A percentile compares a stretch with the other conserved stretches of the same genome.
Conservation (phyloP, 2,329 filamentous ascomycete genomes). For the Aspergillaceae sp. region DNA sequence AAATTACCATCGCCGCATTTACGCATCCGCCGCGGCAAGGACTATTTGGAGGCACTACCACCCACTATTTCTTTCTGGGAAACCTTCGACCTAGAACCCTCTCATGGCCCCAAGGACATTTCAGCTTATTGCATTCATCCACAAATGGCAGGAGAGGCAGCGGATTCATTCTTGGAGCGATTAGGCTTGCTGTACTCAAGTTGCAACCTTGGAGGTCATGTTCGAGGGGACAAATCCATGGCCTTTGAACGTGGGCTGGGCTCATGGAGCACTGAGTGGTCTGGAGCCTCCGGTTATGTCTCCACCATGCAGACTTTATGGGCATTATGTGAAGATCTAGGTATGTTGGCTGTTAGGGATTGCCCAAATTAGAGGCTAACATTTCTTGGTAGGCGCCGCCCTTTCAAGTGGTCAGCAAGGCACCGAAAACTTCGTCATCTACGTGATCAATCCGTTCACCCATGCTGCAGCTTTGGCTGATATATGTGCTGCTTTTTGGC, state of each 20-base stretch:
- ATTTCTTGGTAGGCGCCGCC: constrained; percentile 20
- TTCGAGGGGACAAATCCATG: constrained; percentile 33
- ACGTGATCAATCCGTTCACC: constrained; percentile 50
- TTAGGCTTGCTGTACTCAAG: constrained; percentile 48
- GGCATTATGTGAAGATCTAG: constrained; percentile 27
- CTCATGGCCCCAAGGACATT: constrained; percentile 49
- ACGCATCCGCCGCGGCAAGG: constrained; percentile 45
- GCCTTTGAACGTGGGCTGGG: constrained; percentile 31
- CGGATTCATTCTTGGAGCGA: constrained; percentile 45
- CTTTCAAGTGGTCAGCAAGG: constrained; percentile 25
- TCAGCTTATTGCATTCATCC: constrained; percentile 51
- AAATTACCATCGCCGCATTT: constrained; percentile 46
- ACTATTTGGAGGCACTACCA: constrained; percentile 47
- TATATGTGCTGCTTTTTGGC: constrained; percentile 50
- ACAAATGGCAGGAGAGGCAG: constrained; percentile 36
- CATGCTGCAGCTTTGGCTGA: constrained; percentile 39
- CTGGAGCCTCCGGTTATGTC: constrained; percentile 20
- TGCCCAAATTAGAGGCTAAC: constrained; percentile 7
- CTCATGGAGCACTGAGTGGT: constrained; percentile 25
- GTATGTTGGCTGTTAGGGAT: constrained; percentile 15
- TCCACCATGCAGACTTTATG: constrained; percentile 28
- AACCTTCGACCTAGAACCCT: constrained; percentile 49
- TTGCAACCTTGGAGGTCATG: constrained; percentile 49
- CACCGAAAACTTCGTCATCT: constrained; percentile 45
- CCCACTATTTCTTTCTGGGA: constrained; percentile 54